Conservation (phyloP, 2,329 filamentous ascomycete genomes). For the Lachnellula subtilissima region DNA sequence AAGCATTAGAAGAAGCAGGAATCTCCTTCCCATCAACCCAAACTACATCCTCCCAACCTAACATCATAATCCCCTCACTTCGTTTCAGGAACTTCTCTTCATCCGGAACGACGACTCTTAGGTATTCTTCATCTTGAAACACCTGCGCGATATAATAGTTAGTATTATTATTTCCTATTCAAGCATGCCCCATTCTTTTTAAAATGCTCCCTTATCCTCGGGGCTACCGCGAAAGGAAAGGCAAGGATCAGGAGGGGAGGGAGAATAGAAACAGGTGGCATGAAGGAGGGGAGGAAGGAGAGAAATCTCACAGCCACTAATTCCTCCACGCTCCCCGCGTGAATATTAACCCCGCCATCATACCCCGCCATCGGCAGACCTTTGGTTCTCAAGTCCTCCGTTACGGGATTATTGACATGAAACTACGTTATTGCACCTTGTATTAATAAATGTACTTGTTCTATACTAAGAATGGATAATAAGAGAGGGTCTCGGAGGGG, state of each 20-base stretch:
- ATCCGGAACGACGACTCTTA: conserved; percentile 3
- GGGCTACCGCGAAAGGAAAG: too few species aligned
- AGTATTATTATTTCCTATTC: too few species aligned
- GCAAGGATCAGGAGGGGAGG: too few species aligned
- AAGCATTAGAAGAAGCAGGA: not conserved
- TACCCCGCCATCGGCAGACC: not conserved
- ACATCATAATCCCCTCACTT: conserved; percentile 1
- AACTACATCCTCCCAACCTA: not conserved
- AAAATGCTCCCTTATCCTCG: too few species aligned
- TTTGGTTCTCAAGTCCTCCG: not conserved
- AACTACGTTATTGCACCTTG: not conserved
- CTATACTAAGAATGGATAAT: not conserved
- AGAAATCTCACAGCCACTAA: not conserved
- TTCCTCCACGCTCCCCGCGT: not conserved
- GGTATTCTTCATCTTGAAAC: conserved; percentile 7
- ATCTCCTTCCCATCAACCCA: not conserved
- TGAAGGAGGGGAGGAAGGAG: too few species aligned
- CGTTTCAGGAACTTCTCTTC: conserved; percentile 5
- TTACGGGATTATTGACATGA: not conserved
- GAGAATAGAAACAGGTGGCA: too few species aligned
- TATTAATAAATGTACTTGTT: too few species aligned
- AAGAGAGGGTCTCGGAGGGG: not conserved
- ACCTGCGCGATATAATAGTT: not conserved
- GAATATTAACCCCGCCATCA: conserved; percentile 4
- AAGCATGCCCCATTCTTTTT: too few species aligned